These are phyloP conservation scores for Alternaria arborescens DNA, from an alignment of 2,329 filamentous ascomycete species.

Conservation along the genomic window DNA sequence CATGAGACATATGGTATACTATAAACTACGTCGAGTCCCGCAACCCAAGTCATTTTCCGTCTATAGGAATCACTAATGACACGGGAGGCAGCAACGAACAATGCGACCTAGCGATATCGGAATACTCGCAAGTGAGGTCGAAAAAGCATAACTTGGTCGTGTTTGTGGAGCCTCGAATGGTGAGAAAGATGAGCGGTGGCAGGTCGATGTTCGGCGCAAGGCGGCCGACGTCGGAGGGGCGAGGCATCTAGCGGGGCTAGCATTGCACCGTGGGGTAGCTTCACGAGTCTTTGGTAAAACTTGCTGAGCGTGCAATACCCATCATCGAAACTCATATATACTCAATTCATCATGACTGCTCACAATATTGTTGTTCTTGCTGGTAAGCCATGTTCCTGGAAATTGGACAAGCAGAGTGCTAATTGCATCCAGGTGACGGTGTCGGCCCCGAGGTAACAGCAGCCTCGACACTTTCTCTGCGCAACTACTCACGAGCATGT, in stretches of 20 bases:
- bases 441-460: slow-evolving; percentile 53
- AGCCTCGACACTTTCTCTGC: neutral
- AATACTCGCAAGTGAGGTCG: neutral
- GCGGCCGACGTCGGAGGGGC: slow-evolving; percentile 16
- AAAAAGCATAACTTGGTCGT: neutral
- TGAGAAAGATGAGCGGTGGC: too few species aligned
- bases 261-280: slow-evolving; percentile 15
- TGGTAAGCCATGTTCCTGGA: slow-evolving; percentile 37
- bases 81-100: neutral
- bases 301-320: neutral
- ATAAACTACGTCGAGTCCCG: too few species aligned
- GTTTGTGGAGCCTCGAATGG: neutral
- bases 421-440: slow-evolving; percentile 49
- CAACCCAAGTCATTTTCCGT: neutral
- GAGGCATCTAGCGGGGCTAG: slow-evolving; percentile 12
- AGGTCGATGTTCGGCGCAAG: slow-evolving; percentile 1
- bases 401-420: slow-evolving; percentile 10
- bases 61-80: neutral
- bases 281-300: slow-evolving; percentile 11
- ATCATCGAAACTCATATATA: neutral
- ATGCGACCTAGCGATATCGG: neutral
- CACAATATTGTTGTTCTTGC: slow-evolving; percentile 55
- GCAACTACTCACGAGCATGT: slow-evolving; percentile 28
- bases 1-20: too few species aligned
- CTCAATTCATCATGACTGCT: slow-evolving; percentile 41